Base-by-base conservation (phyloP, 2,329 filamentous ascomycete species). In the Xylariales sp. region DNA sequence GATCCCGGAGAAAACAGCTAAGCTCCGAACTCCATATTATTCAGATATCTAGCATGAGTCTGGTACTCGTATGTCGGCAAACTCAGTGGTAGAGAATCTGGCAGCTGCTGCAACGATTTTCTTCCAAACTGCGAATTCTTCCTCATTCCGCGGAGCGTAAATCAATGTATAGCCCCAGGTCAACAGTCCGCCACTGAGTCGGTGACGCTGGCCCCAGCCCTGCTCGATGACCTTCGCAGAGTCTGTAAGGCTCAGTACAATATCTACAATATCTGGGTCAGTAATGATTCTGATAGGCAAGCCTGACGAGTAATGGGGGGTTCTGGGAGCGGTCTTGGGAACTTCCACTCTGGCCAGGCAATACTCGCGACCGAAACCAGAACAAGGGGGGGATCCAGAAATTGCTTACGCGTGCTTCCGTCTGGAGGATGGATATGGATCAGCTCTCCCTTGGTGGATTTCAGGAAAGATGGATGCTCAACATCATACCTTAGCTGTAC, bases 91-190 rank as follows among this genome's bases (percentile, higher is more conserved):
- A 15, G 47, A 49, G 29, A 49, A 52, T n/a, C 36, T 42, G 18
- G 31, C 39, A 4, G 48, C 46, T 5, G 48, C 46, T n/a, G 34
- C 34, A 15, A 47, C 44, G 15, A 47, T 14, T 3, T 39, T 16
- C 36, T 51, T 50, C 50, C 50, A 52, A 11, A 45, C 16, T 7
- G 32, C 33, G 12, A 51, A 43, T n/a, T 52, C 50, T 8, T 37
- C 10, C 14, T 49, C 40, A 12, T 47, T 38, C 18, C 46, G 27
- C 18, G 50, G 50, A 7, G 46, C 50, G 16, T 52, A 52, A 2
- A 51, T 20, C 10, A 52, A 36, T 2, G 48, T 51, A 15, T 52
- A 52, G 2, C 50, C 48, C 48, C 50, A 51, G 16, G 40, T 36
- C 14, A 52, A 31, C 7, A 39, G 28, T 18, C 42, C 31, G 8